Conservation (phyloP, 73 alveolate species). For the Paramecium primaurelia region DNA sequence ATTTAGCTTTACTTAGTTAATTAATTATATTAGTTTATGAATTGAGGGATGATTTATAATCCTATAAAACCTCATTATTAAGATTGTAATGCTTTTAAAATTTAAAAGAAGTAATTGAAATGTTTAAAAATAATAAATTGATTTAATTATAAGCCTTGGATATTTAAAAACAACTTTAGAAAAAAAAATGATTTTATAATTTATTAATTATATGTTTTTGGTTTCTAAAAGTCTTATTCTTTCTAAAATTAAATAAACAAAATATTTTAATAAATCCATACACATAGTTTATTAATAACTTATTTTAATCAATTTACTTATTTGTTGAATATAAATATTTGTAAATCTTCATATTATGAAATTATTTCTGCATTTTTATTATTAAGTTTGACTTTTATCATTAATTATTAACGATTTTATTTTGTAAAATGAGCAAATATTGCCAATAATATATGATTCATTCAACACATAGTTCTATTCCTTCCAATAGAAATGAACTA, state of each 20-base stretch:
- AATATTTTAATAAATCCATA: no score
- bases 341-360: background rate
- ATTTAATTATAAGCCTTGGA: background rate
- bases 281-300: no score
- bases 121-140: background rate
- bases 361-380: background rate
- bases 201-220: background rate
- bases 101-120: background rate
- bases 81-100: background rate
- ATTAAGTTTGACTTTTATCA: background rate
- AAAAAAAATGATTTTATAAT: background rate
- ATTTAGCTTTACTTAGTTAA: background rate
- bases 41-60: background rate
- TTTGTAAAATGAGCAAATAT: background rate
- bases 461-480: background rate
- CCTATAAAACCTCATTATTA: background rate
- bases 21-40: background rate
- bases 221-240: no score
- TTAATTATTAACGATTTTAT: constrained; percentile 4
- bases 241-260: no score
- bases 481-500: background rate
- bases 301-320: background rate
- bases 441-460: constrained; percentile 3
- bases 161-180: background rate
- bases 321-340: background rate